Conservation (phyloP, 768 basidiomycete species). For the Leccinum boreale region DNA sequence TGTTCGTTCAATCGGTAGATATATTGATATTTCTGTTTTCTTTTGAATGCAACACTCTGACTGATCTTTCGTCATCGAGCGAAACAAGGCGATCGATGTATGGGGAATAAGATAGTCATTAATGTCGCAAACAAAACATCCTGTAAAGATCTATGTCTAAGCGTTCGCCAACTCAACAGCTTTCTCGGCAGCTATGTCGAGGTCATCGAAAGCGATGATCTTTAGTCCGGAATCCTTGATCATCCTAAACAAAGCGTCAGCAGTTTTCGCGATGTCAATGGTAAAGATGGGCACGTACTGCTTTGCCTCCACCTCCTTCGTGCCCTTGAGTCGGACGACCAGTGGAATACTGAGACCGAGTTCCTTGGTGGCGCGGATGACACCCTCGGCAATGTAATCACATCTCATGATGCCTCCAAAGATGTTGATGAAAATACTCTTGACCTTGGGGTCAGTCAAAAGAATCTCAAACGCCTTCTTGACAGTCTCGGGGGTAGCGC, state of each 20-base stretch:
- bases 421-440: constrained; percentile 98
- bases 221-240: constrained; percentile 89
- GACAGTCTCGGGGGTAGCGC: constrained; percentile 98
- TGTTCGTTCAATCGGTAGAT: constrained; percentile 26
- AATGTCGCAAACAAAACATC: constrained; percentile 18
- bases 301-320: constrained; percentile 95
- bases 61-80: constrained; percentile 5
- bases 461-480: constrained; percentile 99
- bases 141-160: constrained; percentile 35
- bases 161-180: constrained; percentile 65
- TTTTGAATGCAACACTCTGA: constrained; percentile 24
- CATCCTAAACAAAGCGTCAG: constrained; percentile 56
- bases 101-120: constrained; percentile 5
- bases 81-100: neutral
- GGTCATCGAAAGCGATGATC: constrained; percentile 88
- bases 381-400: constrained; percentile 97
- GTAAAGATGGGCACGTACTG: constrained; percentile 50
- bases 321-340: constrained; percentile 94
- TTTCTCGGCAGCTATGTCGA: constrained; percentile 86
- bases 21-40: constrained; percentile 31
- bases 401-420: constrained; percentile 99
- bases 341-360: constrained; percentile 81
- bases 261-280: neutral
- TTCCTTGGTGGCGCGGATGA: constrained; percentile 97
- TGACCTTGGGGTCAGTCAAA: constrained; percentile 85